Percentiles rank a stretch among this genome's conserved stretches.
phyloP scores from a whole-genome alignment of 176 grass and related monocot species.

The Triticum aestivum region DNA sequence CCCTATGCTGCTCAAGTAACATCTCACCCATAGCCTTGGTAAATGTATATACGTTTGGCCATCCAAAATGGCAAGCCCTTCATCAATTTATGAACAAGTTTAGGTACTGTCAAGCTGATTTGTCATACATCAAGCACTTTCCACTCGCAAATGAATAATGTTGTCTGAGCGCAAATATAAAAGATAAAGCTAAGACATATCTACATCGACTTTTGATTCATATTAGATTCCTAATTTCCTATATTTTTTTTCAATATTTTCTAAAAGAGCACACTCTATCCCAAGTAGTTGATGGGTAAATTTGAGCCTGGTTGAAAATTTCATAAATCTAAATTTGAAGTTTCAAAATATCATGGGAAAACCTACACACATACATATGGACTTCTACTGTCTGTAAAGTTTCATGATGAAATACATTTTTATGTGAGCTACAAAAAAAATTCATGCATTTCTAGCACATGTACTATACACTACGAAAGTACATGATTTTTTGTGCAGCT shows the following conservation, averaged over 20 bases:
- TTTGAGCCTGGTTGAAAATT: too few species aligned
- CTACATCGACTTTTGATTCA: too few species aligned
- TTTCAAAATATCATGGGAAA: too few species aligned
- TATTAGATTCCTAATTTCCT: background rate
- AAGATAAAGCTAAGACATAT: too few species aligned
- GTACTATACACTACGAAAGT: too few species aligned
- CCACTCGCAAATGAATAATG: background rate
- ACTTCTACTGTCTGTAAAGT: too few species aligned
- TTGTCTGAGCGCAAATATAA: background rate
- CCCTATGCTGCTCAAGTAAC: constrained; percentile 51
- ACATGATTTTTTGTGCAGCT: too few species aligned
- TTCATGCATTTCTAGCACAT: too few species aligned
- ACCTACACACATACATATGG: too few species aligned
- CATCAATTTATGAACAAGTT: background rate
- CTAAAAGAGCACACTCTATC: background rate
- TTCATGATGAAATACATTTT: too few species aligned
- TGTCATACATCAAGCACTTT: background rate
- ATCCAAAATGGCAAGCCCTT: constrained; percentile 62
- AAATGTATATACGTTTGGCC: constrained; percentile 63
- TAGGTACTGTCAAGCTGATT: background rate
- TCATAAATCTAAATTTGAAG: too few species aligned
- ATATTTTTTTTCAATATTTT: background rate
- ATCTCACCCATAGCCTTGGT: constrained; percentile 80
- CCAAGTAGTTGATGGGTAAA: background rate
- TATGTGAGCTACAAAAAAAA: too few species aligned